Evolutionary conservation across 1,284 basidiomycete species (phyloP).

Genomic region (Mycena sp.): DNA sequence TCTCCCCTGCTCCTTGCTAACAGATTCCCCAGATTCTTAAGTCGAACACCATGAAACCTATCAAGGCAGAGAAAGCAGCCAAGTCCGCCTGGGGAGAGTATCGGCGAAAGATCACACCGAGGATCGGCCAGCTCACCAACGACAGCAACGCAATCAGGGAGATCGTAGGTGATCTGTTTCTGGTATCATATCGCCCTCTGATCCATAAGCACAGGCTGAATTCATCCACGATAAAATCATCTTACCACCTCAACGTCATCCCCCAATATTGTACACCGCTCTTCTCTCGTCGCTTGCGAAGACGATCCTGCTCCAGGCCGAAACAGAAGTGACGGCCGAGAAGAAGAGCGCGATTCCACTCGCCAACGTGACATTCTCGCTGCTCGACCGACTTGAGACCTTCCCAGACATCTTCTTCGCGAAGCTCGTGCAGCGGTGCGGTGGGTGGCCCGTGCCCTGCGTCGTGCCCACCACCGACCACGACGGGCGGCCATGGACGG

Average conservation of each 20-base stretch:
- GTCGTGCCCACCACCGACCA: slow-evolving; percentile 59
- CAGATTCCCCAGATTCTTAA: slow-evolving; percentile 14
- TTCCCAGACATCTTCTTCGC: slow-evolving; percentile 86
- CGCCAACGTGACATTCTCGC: slow-evolving; percentile 77
- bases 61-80: slow-evolving; percentile 69
- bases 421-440: slow-evolving; percentile 83
- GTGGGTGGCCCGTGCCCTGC: slow-evolving; percentile 74
- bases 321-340: slow-evolving; percentile 92
- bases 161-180: slow-evolving; percentile 67
- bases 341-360: slow-evolving; percentile 87
- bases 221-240: slow-evolving; percentile 58
- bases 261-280: slow-evolving; percentile 71
- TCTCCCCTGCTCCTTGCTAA: not conserved
- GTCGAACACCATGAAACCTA: slow-evolving; percentile 65
- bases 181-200: not conserved
- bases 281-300: slow-evolving; percentile 90
- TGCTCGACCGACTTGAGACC: slow-evolving; percentile 67
- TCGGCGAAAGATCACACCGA: slow-evolving; percentile 89
- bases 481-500: slow-evolving; percentile 55
- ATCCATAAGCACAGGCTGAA: slow-evolving; percentile 16
- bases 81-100: slow-evolving; percentile 65
- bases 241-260: slow-evolving; percentile 50
- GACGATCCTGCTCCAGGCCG: slow-evolving; percentile 90
- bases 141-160: slow-evolving; percentile 74
- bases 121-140: slow-evolving; percentile 93